Evolutionary conservation across 176 grass and related monocot species (phyloP), one percentile per base, ranked within the genome.

Genomic region (Raddia distichophylla): DNA sequence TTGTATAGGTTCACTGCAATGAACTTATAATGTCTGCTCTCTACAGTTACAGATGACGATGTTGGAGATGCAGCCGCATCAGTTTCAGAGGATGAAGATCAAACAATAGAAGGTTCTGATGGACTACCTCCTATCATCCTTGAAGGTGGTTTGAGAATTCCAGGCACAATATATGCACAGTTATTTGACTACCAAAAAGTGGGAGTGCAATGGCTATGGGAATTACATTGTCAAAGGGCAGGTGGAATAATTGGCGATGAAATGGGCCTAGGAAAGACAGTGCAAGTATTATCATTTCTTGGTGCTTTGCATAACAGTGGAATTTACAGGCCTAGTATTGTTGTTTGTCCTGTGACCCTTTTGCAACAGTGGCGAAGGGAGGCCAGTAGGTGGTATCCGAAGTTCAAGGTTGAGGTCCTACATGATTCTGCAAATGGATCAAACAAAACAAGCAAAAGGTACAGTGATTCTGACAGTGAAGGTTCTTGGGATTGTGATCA

Each of bases 201-300:
- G n/a, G 92, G 95, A 61, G 92, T 98, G 69, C 92, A 98, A 56
- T 98, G 92, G 95, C 71, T 98, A n/a, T 98, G 95, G 95, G 95
- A 93, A 74, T 91, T 94, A 52, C 92, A 98, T 74, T 98, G 95
- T 67, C 95, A 98, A 83, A 91, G 89, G 52, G 86, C 86, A 57
- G 95, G 95, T 77, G 95, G 95, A 62, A 98, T 98, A 63, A 94
- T 98, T 83, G 95, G 95, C 17, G 95, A 98, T 62, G 95, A 98
- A 84, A 98, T 98, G 95, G 95, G 95, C 53, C 84, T 98, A n/a
- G 92, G 95, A 46, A 98, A 98, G 80, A 98, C 95, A 17, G 75
- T 98, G 64, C 95, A 98, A 75, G 57, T 98, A 48, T 66, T 94
- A 73, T 84, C 92, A 19, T 98, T 98, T 88, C 95, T 98, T 83